Conservation (phyloP, 495 filamentous ascomycete genomes). For the Penicillium maclennaniae region DNA sequence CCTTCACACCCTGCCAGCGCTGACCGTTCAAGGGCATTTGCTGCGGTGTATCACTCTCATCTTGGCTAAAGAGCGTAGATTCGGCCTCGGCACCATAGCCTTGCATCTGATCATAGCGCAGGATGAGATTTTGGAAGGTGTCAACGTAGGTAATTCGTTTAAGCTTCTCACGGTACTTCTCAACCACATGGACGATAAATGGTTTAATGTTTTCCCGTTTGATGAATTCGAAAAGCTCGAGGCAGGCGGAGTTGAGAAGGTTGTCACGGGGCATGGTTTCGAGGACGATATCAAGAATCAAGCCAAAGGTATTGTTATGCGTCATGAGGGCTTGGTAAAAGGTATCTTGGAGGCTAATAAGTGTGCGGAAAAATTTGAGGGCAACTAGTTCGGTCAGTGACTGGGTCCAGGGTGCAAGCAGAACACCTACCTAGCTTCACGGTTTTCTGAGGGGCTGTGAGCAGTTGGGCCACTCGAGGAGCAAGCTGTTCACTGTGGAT, state of each 20-base stretch:
- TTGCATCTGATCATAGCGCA: slow-evolving; percentile 75
- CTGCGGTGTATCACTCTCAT: slow-evolving; percentile 44
- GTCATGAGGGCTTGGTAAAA: slow-evolving; percentile 87
- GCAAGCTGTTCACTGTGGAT: slow-evolving; percentile 77
- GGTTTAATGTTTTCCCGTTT: slow-evolving; percentile 79
- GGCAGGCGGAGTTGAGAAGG: slow-evolving; percentile 88
- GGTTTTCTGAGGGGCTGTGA: slow-evolving; percentile 85
- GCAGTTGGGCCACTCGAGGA: slow-evolving; percentile 75
- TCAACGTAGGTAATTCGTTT: slow-evolving; percentile 78
- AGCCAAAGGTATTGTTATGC: slow-evolving; percentile 77
- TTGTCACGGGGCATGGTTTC: slow-evolving; percentile 96
- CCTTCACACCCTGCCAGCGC: slow-evolving; percentile 72
- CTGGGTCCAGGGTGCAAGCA: neutral
- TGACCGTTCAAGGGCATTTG: slow-evolving; percentile 61
- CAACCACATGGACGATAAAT: slow-evolving; percentile 78
- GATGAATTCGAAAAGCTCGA: slow-evolving; percentile 92
- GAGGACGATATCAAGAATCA: slow-evolving; percentile 82
- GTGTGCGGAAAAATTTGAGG: slow-evolving; percentile 89
- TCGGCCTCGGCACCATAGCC: slow-evolving; percentile 62
- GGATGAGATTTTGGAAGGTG: slow-evolving; percentile 72
- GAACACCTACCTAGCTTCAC: slow-evolving; percentile 73
- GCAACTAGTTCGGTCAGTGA: slow-evolving; percentile 47
- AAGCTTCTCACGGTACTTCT: slow-evolving; percentile 82
- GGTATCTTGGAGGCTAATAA: slow-evolving; percentile 83
- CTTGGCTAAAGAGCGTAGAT: slow-evolving; percentile 46